A percentile compares a stretch with the other conserved stretches of the same genome.
Conservation (phyloP, 1,284 basidiomycete species). For the Sporisorium graminicola region DNA sequence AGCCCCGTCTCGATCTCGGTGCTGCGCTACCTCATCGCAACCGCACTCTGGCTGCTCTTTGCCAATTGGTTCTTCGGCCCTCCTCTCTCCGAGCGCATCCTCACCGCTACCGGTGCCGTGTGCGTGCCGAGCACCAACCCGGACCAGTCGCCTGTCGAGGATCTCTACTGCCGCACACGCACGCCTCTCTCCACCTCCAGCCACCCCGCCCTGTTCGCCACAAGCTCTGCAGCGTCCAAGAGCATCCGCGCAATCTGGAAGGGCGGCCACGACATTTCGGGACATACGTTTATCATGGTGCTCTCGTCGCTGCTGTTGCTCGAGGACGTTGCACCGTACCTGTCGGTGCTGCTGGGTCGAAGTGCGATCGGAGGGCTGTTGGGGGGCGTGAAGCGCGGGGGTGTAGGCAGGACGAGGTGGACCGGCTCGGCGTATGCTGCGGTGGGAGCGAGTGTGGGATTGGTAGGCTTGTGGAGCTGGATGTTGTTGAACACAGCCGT, state of each 20-base stretch:
- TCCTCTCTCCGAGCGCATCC: slow-evolving; percentile 81
- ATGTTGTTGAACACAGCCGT: slow-evolving; percentile 84
- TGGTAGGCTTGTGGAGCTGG: slow-evolving; percentile 81
- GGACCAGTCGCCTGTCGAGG: slow-evolving; percentile 24
- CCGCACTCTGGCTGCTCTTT: slow-evolving; percentile 55
- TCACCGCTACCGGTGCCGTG: slow-evolving; percentile 81
- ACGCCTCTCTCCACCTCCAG: slow-evolving; percentile 28
- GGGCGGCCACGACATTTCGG: slow-evolving; percentile 91
- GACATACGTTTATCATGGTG: slow-evolving; percentile 91
- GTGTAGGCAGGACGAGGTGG: slow-evolving; percentile 8
- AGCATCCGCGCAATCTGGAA: slow-evolving; percentile 71
- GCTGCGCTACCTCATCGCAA: slow-evolving; percentile 41
- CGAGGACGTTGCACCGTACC: slow-evolving; percentile 76
- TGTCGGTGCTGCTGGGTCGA: slow-evolving; percentile 26
- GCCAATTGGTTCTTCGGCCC: slow-evolving; percentile 94
- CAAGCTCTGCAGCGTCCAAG: slow-evolving; percentile 2
- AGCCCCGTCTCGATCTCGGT: slow-evolving; percentile 41
- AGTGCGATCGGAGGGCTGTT: not conserved
- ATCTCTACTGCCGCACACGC: slow-evolving; percentile 54
- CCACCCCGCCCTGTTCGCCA: slow-evolving; percentile 39
- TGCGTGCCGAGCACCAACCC: slow-evolving; percentile 74
- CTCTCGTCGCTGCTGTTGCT: slow-evolving; percentile 84
- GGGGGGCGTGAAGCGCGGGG: not conserved
- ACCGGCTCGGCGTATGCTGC: slow-evolving; percentile 26
- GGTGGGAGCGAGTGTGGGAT: slow-evolving; percentile 68